These are phyloP conservation scores for Salix suchowensis DNA, from an alignment of 345 rosid species.

Conservation along the genomic window DNA sequence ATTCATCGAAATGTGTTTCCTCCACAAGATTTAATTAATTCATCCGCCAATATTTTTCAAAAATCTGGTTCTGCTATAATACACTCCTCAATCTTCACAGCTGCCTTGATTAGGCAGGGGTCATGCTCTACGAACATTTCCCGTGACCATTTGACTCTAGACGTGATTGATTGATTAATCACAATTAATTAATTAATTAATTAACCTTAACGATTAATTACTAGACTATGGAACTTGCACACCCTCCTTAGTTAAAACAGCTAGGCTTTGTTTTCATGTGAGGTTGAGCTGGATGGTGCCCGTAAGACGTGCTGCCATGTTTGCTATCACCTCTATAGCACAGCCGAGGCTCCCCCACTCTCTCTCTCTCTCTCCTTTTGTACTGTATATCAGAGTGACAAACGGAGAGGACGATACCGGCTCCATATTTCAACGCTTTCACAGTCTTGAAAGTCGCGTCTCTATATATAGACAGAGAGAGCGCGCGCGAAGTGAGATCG, in stretches of 20 bases:
- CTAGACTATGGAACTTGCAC: background rate
- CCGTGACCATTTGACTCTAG: background rate
- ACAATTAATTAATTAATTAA: background rate
- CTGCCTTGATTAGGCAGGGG: background rate
- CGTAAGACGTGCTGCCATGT: slow-evolving; percentile 49
- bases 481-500: slow-evolving; percentile 22
- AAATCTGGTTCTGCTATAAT: background rate
- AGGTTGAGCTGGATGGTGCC: slow-evolving; percentile 29
- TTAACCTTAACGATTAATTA: background rate
- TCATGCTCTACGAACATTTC: background rate
- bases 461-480: background rate
- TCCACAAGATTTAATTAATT: too few species aligned
- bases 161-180: background rate
- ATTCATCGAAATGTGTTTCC: background rate
- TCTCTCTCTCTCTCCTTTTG: background rate
- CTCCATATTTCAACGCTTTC: slow-evolving; percentile 67
- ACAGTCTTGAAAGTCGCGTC: slow-evolving; percentile 61
- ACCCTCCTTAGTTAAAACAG: background rate
- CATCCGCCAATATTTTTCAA: background rate
- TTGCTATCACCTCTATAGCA: background rate
- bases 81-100: background rate
- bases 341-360: slow-evolving; percentile 12
- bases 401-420: slow-evolving; percentile 86
- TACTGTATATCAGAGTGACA: slow-evolving; percentile 70
- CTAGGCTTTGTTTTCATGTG: slow-evolving; percentile 12